A percentile compares a stretch with the other conserved stretches of the same genome.
These are phyloP conservation scores for Monosporozyma unispora DNA, from an alignment of 805 yeast species.

Conservation along the genomic window DNA sequence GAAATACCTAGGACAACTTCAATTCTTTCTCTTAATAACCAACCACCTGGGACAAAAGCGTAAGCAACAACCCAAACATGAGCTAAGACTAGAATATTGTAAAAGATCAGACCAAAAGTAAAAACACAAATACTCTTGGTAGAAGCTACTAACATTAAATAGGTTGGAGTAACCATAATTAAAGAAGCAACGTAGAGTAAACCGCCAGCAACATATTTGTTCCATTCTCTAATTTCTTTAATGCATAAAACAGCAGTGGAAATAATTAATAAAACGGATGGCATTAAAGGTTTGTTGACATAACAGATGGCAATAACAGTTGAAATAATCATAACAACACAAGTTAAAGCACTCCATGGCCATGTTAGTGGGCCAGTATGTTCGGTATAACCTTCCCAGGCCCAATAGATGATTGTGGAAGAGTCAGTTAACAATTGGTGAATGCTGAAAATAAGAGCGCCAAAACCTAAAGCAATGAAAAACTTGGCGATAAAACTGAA, in stretches of 20 bases:
- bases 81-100: conserved; percentile 54
- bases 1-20: conserved; percentile 60
- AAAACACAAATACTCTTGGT: conserved; percentile 49
- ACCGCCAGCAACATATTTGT: conserved; percentile 50
- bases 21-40: conserved; percentile 76
- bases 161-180: conserved; percentile 54
- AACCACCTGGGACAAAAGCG: conserved; percentile 96
- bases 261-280: conserved; percentile 21
- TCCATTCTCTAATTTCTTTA: conserved; percentile 21
- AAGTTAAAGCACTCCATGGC: conserved; percentile 52
- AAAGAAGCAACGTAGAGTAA: conserved; percentile 53
- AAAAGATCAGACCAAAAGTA: conserved; percentile 39
- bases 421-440: conserved; percentile 76
- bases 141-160: conserved; percentile 41
- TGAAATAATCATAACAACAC: conserved; percentile 53
- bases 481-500: conserved; percentile 11
- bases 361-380: conserved; percentile 73
- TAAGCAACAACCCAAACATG: conserved; percentile 97
- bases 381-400: conserved; percentile 94
- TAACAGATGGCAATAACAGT: conserved; percentile 25
- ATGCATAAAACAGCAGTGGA: conserved; percentile 23
- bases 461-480: conserved; percentile 52
- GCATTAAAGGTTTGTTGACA: conserved; percentile 18
- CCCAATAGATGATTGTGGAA: conserved; percentile 81
- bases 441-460: conserved; percentile 60